Evolutionary conservation across 2,329 filamentous ascomycete genomes (phyloP), one percentile per base, ranked within the genome.

Genomic region (Cercospora nicotianae): DNA sequence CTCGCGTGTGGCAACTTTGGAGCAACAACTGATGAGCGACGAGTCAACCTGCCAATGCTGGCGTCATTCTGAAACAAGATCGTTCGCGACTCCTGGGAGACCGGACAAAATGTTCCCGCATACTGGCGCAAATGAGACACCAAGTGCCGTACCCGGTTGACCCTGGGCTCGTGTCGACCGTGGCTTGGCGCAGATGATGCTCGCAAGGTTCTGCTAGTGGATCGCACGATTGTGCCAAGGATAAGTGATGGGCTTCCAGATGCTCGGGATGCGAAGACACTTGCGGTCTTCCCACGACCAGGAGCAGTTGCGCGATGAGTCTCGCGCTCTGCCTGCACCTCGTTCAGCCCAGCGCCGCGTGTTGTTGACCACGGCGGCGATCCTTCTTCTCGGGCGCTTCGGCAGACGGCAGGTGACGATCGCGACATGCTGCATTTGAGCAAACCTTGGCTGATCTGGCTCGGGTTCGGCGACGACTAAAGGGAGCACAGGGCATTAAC

Each of bases 361-460:
- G 55, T 18, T 23, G 30, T 36, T 59, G 28, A 36, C 16, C 28
- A 59, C 2, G 9, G 10, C n/a, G 18, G 1, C 18, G 30, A 18
- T 20, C 55, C 20, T 31, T 5, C 30, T 59, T n/a, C 28, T 20
- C n/a, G 31, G 7, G 30, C 28, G n/a, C 16, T 16, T 36, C 55
- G 55, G 55, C 55, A 59, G 28, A 59, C 55, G 55, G 55, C 55
- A 59, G 36, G 55, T 36, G 55, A 55, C 26, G 48, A 59, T 59
- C 55, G 18, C 55, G 31, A 59, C 16, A 20, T 59, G 30, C 26
- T 36, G 55, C 55, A 59, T 59, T 9, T 16, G 55, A 36, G 55
- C n/a, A 36, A 59, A 33, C 30, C 30, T 59, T 31, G 4, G 55
- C 18, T 3, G 28, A 18, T 23, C 16, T 59, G 28, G 31, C 55